phyloP scores from a whole-genome alignment of 139 green algal species.

The Coccomyxa sp. region DNA sequence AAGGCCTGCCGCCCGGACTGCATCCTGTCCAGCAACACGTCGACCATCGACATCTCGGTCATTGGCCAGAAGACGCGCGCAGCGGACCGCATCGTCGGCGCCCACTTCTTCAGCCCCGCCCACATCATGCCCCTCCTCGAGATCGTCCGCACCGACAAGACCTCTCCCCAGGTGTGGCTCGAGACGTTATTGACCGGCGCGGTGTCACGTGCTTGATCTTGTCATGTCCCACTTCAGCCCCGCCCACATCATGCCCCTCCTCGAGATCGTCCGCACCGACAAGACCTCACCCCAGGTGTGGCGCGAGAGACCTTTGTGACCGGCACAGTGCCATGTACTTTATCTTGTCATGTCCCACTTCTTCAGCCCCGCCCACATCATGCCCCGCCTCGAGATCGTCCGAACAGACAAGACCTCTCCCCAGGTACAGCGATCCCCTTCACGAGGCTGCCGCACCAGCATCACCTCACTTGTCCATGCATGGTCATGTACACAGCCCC shows the following conservation, averaged over 20 bases:
- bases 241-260: too few species aligned
- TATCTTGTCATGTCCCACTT: not conserved
- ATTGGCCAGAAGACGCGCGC: conserved; percentile 59
- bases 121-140: conserved; percentile 99
- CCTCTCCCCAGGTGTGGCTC: conserved; percentile 83
- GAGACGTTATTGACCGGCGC: not conserved
- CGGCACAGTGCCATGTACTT: not conserved
- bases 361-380: too few species aligned
- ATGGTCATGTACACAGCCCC: too few species aligned
- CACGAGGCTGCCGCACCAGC: too few species aligned
- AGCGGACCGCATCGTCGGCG: conserved; percentile 82
- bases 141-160: conserved; percentile 89
- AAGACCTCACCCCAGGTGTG: not conserved
- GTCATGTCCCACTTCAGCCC: too few species aligned
- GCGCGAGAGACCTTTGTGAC: not conserved
- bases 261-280: not conserved
- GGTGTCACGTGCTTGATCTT: not conserved
- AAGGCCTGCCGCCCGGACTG: conserved; percentile 47
- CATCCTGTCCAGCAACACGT: conserved; percentile 98
- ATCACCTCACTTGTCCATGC: too few species aligned
- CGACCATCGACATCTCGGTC: conserved; percentile 95
- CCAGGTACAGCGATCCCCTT: not conserved
- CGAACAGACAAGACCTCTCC: not conserved
- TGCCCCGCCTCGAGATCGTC: not conserved
- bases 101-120: conserved; percentile 95